These are phyloP conservation scores for Termitomyces sp. DNA, from an alignment of 768 basidiomycete species.

Conservation along the genomic window DNA sequence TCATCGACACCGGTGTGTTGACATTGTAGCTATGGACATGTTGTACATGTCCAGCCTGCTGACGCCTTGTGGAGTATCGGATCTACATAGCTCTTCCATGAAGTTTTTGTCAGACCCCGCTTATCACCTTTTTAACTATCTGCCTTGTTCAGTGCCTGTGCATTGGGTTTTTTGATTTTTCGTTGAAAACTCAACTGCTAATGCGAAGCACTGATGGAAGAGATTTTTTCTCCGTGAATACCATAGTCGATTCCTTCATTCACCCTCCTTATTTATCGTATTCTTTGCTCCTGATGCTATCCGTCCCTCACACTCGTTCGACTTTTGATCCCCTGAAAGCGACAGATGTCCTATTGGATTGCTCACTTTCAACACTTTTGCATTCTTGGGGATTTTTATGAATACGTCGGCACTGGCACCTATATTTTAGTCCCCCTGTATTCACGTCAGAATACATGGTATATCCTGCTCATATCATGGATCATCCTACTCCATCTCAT, in stretches of 20 bases:
- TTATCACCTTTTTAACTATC: background rate
- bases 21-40: background rate
- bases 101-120: background rate
- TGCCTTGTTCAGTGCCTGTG: too few relatives aligned
- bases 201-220: too few relatives aligned
- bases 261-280: too few relatives aligned
- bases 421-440: background rate
- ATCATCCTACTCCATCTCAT: background rate
- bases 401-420: background rate
- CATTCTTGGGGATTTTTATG: background rate
- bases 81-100: background rate
- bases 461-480: background rate
- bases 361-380: background rate
- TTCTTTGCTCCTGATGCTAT: background rate
- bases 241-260: background rate
- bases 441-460: background rate
- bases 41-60: background rate
- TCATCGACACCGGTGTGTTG: background rate
- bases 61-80: background rate
- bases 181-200: background rate
- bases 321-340: background rate
- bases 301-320: background rate
- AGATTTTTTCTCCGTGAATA: background rate
- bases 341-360: background rate
- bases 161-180: background rate